Evolutionary conservation across 768 basidiomycete species (phyloP), one percentile per base, ranked within the genome.

Genomic region (Polyporus arcularius): DNA sequence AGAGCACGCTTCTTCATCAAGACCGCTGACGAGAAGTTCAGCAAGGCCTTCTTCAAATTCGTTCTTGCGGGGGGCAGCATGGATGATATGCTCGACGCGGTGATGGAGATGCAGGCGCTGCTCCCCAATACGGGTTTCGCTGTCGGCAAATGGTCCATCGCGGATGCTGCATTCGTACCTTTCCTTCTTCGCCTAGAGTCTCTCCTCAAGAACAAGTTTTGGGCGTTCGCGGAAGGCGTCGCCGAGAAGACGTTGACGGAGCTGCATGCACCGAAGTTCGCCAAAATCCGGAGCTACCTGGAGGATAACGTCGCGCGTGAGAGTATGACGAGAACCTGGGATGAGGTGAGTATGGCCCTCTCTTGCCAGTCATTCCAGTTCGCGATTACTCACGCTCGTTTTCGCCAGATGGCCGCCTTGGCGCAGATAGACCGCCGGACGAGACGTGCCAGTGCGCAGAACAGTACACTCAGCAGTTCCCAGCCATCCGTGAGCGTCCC

Each of bases 1-100:
- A 75, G 79, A 53, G 81, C 77, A 5, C 83, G 87, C 16, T 82
- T 88, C 70, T 86, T 88, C 75, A 79, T 83, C 67, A 82, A 86
- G 54, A 72, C 77, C 4, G 74, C 82, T 18, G 74, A 76, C 1
- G 78, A 74, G 57, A 80, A 80, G 60, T 71, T 86, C 60, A 42
- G 70, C 18, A 74, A 80, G 0, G 70, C 74, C 0, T 82, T 72
- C 63, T 59, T 65, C 47, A 76, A 67, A 4, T 76, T 79, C 46
- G 18, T 80, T 11, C 31, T 70, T 6, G 68, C 26, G 70, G 68
- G 45, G 45, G 72, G 57, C 1, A 80, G 79, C 5, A 76, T 77
- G 45, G 78, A 78, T 10, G 71, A 70, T 1, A 54, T 85, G 38
- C 65, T 82, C n/a, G 61, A 64, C 4, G 81, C 72, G 0, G 66